Base-by-base conservation (phyloP, 495 filamentous ascomycete genomes). In the Penicillium taxi region DNA sequence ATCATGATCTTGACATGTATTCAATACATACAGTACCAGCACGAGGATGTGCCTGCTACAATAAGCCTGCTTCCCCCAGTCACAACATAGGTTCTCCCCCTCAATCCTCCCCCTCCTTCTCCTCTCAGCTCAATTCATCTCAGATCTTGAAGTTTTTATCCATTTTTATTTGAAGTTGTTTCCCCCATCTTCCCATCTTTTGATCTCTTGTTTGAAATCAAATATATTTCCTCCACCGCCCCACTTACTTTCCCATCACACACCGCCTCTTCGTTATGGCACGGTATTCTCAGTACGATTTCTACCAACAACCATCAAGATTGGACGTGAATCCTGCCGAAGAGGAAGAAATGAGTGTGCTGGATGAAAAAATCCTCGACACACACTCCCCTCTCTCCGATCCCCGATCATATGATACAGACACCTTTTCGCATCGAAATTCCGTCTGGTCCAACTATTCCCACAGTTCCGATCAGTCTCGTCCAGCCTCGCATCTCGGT, bases 341-440 rank as follows among this genome's bases (percentile, higher is more conserved):
- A 44, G 84, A 89, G 41, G 84, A 90, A 63, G 82, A 86, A 53
- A 74, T 76, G 59, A 82, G 75, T 56, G 81, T 88, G 59, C 67
- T 93, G 45, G 86, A 93, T 63, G 83, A 90, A 28, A 81, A 83
- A 66, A 89, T 89, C 55, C 74, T 90, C 44, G 85, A 88, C 58
- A 46, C 74, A 70, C 53, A 75, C 11, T 75, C 78, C 22, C 66
- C 86, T 47, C 75, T 86, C 62, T 79, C 82, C 53, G 63, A 70
- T 46, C 65, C 61, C 65, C 74, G 81, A 54, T 82, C 83, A 34
- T 85, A 87, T 61, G 79, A 80, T 43, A 58, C 67, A 23, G 66
- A 78, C 32, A 69, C 83, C 55, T 84, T 82, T 60, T 80, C 82
- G 36, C 80, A 82, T 64, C 80, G 82, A 64, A 70, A 78, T 47